Percentiles rank a stretch among this genome's conserved stretches.
Evolutionary conservation across 2,329 filamentous ascomycete species (phyloP).

Genomic region (Alternaria tenuissima): DNA sequence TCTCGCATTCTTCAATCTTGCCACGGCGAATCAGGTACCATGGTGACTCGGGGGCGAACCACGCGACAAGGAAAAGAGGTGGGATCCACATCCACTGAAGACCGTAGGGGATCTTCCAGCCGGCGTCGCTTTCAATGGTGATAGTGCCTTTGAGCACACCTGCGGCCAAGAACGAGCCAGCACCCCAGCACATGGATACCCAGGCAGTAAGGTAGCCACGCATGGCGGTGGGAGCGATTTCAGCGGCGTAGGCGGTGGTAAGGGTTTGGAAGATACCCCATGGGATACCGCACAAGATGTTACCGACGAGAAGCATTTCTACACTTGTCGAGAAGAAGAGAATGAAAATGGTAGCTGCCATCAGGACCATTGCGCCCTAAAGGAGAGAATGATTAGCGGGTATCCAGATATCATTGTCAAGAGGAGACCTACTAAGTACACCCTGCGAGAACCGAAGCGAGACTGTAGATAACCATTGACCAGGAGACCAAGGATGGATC

Average conservation of each 20-base stretch:
- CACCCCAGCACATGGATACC: conserved; percentile 76
- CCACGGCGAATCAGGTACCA: conserved; percentile 76
- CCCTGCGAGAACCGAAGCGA: conserved; percentile 50
- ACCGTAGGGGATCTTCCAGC: conserved; percentile 59
- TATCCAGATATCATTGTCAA: conserved; percentile 30
- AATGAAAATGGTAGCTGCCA: conserved; percentile 49
- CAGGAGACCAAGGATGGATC: conserved; percentile 50
- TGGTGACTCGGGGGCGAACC: conserved; percentile 52
- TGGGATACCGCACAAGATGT: conserved; percentile 58
- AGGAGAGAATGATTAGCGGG: conserved; percentile 6
- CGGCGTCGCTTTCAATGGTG: conserved; percentile 67
- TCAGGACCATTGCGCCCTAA: conserved; percentile 17
- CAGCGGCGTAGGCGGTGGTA: conserved; percentile 70
- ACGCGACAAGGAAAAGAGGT: conserved; percentile 10
- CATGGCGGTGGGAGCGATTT: conserved; percentile 55
- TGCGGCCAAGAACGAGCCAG: conserved; percentile 73
- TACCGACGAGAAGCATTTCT: conserved; percentile 55
- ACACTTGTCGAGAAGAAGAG: conserved; percentile 54
- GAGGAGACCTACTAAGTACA: conserved; percentile 49
- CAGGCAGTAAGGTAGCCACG: conserved; percentile 62
- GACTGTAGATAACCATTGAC: conserved; percentile 52
- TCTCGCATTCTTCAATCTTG: conserved; percentile 66
- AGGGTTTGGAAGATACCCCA: conserved; percentile 53
- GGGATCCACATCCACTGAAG: conserved; percentile 76
- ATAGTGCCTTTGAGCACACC: conserved; percentile 72